A percentile compares a stretch with the other conserved stretches of the same genome.
phyloP scores from a whole-genome alignment of 768 basidiomycete genomes.

The Fomitopsis serialis region DNA sequence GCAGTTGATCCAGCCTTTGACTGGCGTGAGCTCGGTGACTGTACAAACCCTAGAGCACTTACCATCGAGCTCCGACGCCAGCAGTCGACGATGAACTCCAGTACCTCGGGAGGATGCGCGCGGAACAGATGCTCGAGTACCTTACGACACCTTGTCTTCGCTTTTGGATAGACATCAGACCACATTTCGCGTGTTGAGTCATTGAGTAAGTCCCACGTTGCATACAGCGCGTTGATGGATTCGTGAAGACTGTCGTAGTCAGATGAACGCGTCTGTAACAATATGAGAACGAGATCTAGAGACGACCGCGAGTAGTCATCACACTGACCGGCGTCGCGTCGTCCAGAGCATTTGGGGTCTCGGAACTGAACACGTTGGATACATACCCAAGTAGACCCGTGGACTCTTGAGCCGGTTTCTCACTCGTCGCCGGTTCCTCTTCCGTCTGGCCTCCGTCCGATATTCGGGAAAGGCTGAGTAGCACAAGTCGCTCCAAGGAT shows the following conservation, averaged over 20 bases:
- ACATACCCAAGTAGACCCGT: constrained; percentile 83
- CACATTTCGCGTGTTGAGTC: constrained; percentile 28
- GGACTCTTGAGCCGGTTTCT: constrained; percentile 48
- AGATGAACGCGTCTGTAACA: constrained; percentile 56
- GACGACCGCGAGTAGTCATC: background rate
- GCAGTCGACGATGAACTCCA: constrained; percentile 78
- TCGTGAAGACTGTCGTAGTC: constrained; percentile 78
- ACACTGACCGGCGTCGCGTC: constrained; percentile 55
- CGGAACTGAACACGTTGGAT: constrained; percentile 84
- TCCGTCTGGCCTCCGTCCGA: constrained; percentile 44
- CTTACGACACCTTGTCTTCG: constrained; percentile 64
- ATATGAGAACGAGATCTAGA: background rate
- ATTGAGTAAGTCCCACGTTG: constrained; percentile 60
- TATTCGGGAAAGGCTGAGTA: constrained; percentile 62
- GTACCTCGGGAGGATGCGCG: constrained; percentile 70
- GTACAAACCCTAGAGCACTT: constrained; percentile 17
- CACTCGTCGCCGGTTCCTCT: constrained; percentile 48
- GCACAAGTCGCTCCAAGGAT: constrained; percentile 75
- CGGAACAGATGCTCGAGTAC: constrained; percentile 86
- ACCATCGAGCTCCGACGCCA: constrained; percentile 63
- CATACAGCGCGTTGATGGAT: constrained; percentile 71
- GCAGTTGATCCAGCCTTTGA: constrained; percentile 35
- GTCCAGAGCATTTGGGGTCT: constrained; percentile 41
- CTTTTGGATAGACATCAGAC: constrained; percentile 60
- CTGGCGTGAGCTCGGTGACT: background rate